Evolutionary conservation across 2,329 filamentous ascomycete genomes (phyloP).

Genomic region (Botrytis porri): DNA sequence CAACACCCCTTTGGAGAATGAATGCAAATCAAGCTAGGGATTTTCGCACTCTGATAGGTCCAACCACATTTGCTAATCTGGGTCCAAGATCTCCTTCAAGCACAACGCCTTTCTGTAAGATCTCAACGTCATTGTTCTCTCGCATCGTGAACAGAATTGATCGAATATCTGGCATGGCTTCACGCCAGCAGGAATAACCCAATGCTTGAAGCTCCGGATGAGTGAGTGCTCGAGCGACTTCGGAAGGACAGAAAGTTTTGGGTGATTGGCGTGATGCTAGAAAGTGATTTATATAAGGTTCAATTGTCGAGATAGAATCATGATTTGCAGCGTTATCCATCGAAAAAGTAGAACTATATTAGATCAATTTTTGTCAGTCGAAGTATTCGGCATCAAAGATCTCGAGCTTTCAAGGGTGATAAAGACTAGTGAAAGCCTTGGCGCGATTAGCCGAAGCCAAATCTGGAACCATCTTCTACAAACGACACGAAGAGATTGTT

Average conservation of each 20-base stretch:
- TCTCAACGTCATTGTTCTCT: background rate
- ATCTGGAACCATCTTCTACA: background rate
- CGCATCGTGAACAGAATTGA: background rate
- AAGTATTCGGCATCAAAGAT: background rate
- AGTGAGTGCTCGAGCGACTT: slow-evolving; percentile 22
- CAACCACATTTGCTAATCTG: background rate
- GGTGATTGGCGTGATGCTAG: slow-evolving; percentile 12
- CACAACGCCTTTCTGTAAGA: background rate
- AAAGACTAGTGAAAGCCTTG: background rate
- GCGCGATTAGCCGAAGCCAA: background rate
- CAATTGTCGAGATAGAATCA: background rate
- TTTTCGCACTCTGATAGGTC: background rate
- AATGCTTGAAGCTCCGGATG: background rate
- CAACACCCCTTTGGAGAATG: background rate
- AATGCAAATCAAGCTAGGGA: background rate
- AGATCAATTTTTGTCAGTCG: background rate
- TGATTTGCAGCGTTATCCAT: background rate
- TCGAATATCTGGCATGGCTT: slow-evolving; percentile 3
- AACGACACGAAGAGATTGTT: background rate
- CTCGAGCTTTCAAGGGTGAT: background rate
- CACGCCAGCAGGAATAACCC: background rate
- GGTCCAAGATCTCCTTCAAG: slow-evolving; percentile 1
- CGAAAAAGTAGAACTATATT: background rate
- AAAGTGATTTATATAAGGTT: background rate
- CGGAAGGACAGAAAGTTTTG: slow-evolving; percentile 25